phyloP scores from a whole-genome alignment of 208 protist species.

The Trypanosomatidae sp. region DNA sequence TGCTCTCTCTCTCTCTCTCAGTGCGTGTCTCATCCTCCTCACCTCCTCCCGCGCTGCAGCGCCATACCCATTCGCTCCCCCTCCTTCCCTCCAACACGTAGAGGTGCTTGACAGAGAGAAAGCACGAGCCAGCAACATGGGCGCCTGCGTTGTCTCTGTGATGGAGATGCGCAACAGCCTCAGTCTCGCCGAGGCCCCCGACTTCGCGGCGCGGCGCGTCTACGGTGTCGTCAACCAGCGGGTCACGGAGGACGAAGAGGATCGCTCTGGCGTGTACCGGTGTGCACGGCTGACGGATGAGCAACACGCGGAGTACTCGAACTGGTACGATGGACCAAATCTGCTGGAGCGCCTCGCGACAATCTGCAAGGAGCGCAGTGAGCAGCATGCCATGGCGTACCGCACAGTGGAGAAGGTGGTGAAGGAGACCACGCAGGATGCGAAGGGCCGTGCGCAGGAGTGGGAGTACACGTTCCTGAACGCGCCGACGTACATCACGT shows the following conservation, averaged over 20 bases:
- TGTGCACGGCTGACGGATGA: conserved; percentile 37
- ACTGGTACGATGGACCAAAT: conserved; percentile 45
- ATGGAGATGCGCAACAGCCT: conserved; percentile 43
- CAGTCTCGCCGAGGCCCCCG: conserved; percentile 22
- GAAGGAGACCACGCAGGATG: conserved; percentile 38
- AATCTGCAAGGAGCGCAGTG: conserved; percentile 27
- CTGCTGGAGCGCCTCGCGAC: conserved; percentile 43
- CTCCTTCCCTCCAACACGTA: not conserved
- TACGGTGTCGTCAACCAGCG: conserved; percentile 52
- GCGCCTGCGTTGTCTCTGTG: conserved; percentile 40
- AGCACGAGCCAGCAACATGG: conserved; percentile 32
- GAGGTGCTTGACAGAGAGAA: not conserved
- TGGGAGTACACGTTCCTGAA: conserved; percentile 61
- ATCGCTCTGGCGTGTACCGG: conserved; percentile 58
- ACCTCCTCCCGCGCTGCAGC: not conserved
- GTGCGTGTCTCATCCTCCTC: too few relatives aligned
- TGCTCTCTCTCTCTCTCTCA: not conserved
- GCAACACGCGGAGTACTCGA: conserved; percentile 41
- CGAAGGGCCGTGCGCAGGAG: conserved; percentile 36
- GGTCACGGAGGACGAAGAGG: conserved; percentile 35
- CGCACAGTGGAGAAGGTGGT: conserved; percentile 39
- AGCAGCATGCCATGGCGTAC: conserved; percentile 46
- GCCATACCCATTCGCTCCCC: not conserved
- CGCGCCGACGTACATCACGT: conserved; percentile 55
- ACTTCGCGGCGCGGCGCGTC: conserved; percentile 17